Conservation (phyloP, 176 grass and related monocot species). For the Saccharum spontaneum region DNA sequence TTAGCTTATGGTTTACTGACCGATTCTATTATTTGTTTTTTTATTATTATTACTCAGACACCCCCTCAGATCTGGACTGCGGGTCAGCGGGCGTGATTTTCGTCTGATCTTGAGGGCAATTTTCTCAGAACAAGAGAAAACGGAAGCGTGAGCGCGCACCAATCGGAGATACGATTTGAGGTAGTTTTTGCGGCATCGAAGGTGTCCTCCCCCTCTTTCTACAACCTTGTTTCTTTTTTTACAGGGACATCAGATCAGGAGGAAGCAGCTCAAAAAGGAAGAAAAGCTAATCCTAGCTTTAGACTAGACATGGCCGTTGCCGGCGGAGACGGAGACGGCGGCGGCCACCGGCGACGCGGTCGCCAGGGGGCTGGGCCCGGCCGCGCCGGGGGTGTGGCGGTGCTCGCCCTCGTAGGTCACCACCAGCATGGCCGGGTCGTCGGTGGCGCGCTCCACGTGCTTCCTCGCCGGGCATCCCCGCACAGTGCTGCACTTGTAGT, state of each 20-base stretch:
- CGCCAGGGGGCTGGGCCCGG: background rate
- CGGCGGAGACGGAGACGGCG: constrained; percentile 19
- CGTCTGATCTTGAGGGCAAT: background rate
- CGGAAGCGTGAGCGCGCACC: background rate
- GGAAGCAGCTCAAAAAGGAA: background rate
- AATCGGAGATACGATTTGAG: background rate
- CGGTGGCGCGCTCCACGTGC: constrained; percentile 93
- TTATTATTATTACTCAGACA: too few relatives aligned
- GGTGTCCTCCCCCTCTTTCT: constrained; percentile 30
- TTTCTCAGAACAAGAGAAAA: background rate
- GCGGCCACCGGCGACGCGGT: background rate
- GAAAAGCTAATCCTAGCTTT: background rate
- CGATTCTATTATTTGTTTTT: too few relatives aligned
- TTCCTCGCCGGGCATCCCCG: constrained; percentile 81
- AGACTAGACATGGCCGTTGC: constrained; percentile 36
- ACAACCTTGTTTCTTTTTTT: constrained; percentile 48
- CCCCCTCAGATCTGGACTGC: background rate
- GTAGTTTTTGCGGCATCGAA: background rate
- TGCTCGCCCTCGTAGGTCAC: constrained; percentile 98
- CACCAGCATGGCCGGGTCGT: constrained; percentile 87
- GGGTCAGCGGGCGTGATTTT: background rate
- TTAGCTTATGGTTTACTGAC: too few relatives aligned
- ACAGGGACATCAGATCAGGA: constrained; percentile 33
- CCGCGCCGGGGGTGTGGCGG: constrained; percentile 47
- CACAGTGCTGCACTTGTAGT: constrained; percentile 98